Percentiles rank a stretch among this genome's conserved stretches.
phyloP scores from a whole-genome alignment of 805 yeast genomes.

The Candida pseudofarinosa region DNA sequence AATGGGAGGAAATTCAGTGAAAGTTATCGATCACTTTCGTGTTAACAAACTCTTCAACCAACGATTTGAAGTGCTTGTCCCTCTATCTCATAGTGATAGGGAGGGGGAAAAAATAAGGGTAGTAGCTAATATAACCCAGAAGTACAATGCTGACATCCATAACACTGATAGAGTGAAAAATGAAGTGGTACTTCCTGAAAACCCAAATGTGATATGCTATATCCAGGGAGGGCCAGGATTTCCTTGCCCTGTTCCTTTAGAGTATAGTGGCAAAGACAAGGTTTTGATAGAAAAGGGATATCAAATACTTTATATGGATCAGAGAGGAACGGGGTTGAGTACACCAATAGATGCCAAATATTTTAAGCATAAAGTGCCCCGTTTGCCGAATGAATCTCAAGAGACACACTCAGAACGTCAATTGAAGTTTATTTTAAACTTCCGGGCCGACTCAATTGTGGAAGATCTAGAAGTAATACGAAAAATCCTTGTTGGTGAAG shows the following conservation, averaged over 20 bases:
- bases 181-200: constrained; percentile 19
- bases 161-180: constrained; percentile 3
- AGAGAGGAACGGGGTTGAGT: constrained; percentile 59
- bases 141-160: constrained; percentile 19
- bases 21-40: constrained; percentile 18
- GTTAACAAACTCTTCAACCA: constrained; percentile 17
- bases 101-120: constrained; percentile 13
- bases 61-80: constrained; percentile 19
- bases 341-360: constrained; percentile 39
- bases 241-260: constrained; percentile 36
- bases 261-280: constrained; percentile 33
- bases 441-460: constrained; percentile 52
- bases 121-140: constrained; percentile 32
- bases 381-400: constrained; percentile 11
- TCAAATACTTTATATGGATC: constrained; percentile 48
- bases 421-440: constrained; percentile 38
- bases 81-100: constrained; percentile 14
- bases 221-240: constrained; percentile 58
- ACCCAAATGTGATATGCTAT: constrained; percentile 36
- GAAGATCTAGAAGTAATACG: constrained; percentile 49
- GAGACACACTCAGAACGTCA: constrained; percentile 18
- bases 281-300: constrained; percentile 38
- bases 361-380: constrained; percentile 14
- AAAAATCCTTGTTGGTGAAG: constrained; percentile 24
- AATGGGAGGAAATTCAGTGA: background rate